phyloP scores from a whole-genome alignment of 805 yeast species.

The Yamadazyma olivae region DNA sequence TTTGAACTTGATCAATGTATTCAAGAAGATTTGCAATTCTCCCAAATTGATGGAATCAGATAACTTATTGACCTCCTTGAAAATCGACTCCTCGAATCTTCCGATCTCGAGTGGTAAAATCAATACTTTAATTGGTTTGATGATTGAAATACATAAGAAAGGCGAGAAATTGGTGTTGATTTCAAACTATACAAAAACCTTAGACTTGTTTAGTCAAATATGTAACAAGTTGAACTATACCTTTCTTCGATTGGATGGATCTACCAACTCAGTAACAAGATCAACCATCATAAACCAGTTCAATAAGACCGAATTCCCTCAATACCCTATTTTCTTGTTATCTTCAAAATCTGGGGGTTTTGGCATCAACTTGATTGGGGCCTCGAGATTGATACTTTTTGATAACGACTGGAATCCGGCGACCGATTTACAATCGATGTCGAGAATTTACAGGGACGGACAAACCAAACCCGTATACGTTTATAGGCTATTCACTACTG shows the following conservation, averaged over 20 bases:
- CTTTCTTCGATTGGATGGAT: slow-evolving; percentile 76
- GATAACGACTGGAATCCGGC: slow-evolving; percentile 99
- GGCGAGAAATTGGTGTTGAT: slow-evolving; percentile 80
- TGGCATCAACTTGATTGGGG: slow-evolving; percentile 88
- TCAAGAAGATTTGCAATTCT: slow-evolving; percentile 82
- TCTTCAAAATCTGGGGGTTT: slow-evolving; percentile 94
- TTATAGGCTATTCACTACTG: slow-evolving; percentile 81
- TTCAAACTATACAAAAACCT: slow-evolving; percentile 83
- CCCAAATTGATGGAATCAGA: slow-evolving; percentile 62
- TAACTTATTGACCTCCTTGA: slow-evolving; percentile 27
- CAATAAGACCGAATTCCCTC: slow-evolving; percentile 44
- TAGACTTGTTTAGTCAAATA: slow-evolving; percentile 68
- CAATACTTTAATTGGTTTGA: slow-evolving; percentile 51
- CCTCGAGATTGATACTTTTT: slow-evolving; percentile 75
- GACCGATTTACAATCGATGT: slow-evolving; percentile 90
- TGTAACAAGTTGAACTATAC: slow-evolving; percentile 47
- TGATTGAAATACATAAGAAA: slow-evolving; percentile 48
- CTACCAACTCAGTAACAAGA: slow-evolving; percentile 67
- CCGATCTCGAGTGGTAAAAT: slow-evolving; percentile 58
- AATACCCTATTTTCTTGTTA: slow-evolving; percentile 61
- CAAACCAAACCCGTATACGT: slow-evolving; percentile 75
- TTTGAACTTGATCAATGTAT: slow-evolving; percentile 65
- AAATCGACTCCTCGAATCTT: slow-evolving; percentile 1
- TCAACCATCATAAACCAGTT: slow-evolving; percentile 66
- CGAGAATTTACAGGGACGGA: slow-evolving; percentile 92